phyloP scores from a whole-genome alignment of 129 eudicot genomes.

The Lactuca saligna region DNA sequence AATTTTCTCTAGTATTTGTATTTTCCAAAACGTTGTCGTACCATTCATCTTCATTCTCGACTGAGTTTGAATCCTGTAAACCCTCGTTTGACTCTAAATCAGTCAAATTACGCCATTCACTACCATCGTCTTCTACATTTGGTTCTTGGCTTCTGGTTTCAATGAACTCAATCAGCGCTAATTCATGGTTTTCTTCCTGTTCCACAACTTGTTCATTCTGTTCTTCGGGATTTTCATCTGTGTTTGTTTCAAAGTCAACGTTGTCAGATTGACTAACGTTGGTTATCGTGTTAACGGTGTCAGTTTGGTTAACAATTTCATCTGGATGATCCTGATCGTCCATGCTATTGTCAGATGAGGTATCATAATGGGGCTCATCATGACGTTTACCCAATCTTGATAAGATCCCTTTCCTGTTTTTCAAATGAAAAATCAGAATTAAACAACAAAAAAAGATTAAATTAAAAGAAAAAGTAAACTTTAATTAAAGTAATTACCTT shows the following conservation, averaged over 20 bases:
- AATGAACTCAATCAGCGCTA: neutral
- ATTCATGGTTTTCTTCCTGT: conserved; percentile 8
- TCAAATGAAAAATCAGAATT: conserved; percentile 10
- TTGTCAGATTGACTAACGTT: conserved; percentile 11
- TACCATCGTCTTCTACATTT: conserved; percentile 35
- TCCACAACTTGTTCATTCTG: conserved; percentile 17
- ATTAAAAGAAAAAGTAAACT: neutral
- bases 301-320: conserved; percentile 25
- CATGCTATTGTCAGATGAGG: conserved; percentile 34
- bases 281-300: conserved; percentile 20
- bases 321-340: conserved; percentile 26
- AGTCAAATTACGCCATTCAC: conserved; percentile 33
- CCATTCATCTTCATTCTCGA: conserved; percentile 33
- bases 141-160: conserved; percentile 35
- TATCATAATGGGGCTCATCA: conserved; percentile 38
- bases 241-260: conserved; percentile 20
- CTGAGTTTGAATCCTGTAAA: conserved; percentile 32
- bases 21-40: conserved; percentile 21
- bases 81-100: conserved; percentile 25
- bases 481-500: conserved; percentile 41
- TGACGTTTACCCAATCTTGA: conserved; percentile 47
- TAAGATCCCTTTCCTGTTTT: conserved; percentile 78
- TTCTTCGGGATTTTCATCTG: conserved; percentile 20
- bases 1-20: neutral
- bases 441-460: neutral